Evolutionary conservation across 2,329 filamentous ascomycete genomes (phyloP).

Genomic region (Alternaria sp.): DNA sequence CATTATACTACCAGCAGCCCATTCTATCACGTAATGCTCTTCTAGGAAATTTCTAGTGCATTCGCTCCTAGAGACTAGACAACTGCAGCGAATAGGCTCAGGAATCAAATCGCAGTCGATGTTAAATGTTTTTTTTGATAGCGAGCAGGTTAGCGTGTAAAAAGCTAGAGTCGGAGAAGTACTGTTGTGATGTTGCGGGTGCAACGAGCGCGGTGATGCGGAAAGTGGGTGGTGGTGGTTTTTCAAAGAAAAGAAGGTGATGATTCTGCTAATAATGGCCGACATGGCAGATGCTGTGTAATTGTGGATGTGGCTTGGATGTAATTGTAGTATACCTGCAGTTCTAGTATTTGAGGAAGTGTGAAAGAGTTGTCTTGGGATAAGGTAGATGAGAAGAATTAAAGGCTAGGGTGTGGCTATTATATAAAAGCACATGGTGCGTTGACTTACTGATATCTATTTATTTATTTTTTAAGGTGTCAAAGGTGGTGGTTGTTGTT

Average conservation of each 20-base stretch:
- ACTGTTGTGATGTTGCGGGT: neutral
- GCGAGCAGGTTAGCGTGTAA: slow-evolving; percentile 1
- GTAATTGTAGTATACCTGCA: neutral
- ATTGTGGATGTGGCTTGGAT: neutral
- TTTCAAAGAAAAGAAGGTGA: neutral
- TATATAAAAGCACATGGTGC: neutral
- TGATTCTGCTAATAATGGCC: neutral
- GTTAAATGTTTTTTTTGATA: slow-evolving; percentile 1
- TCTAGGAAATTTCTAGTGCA: neutral
- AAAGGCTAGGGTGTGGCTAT: too few relatives aligned
- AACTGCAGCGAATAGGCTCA: neutral
- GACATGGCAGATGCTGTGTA: neutral
- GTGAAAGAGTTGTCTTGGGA: neutral
- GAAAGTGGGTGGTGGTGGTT: neutral
- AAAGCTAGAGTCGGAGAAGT: neutral
- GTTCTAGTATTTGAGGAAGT: neutral
- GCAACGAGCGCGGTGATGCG: slow-evolving; percentile 2
- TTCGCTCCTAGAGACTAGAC: neutral
- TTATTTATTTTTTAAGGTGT: too few relatives aligned
- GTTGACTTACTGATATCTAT: neutral
- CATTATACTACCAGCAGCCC: slow-evolving; percentile 1
- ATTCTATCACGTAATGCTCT: slow-evolving; percentile 1
- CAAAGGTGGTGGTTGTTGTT: too few relatives aligned
- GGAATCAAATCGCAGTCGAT: neutral
- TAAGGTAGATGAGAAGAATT: neutral